Evolutionary conservation across 78 protist species (phyloP).

Genomic region (Isochrysis galbana): DNA sequence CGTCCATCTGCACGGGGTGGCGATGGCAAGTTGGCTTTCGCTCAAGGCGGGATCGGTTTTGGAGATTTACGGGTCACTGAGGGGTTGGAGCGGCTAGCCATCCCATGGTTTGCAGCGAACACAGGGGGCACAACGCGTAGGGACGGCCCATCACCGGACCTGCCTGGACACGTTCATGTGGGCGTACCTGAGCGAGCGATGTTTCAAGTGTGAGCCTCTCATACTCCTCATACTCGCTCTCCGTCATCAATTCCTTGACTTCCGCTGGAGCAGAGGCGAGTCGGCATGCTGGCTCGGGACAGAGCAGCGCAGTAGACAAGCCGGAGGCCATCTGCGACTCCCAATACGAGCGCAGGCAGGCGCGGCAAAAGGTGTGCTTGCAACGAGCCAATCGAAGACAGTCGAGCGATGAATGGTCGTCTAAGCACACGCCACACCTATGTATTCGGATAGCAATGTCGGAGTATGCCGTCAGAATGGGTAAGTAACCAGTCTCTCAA

Average conservation of each 20-base stretch:
- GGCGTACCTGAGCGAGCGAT: background rate
- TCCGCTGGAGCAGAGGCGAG: background rate
- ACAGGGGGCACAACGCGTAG: too few relatives aligned
- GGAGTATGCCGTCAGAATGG: too few relatives aligned
- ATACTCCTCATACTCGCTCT: background rate
- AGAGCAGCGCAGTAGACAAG: background rate
- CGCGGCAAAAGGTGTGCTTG: background rate
- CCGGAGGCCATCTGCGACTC: background rate
- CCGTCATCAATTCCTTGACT: background rate
- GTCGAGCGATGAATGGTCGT: background rate
- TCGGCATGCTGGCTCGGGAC: background rate
- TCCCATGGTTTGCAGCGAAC: too few relatives aligned
- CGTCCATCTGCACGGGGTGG: too few relatives aligned
- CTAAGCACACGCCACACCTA: slow-evolving; percentile 23
- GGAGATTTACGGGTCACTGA: too few relatives aligned
- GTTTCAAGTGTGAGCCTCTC: background rate
- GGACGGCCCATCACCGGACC: too few relatives aligned
- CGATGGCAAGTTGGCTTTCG: too few relatives aligned
- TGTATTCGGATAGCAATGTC: too few relatives aligned
- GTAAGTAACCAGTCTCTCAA: too few relatives aligned
- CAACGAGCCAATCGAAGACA: background rate
- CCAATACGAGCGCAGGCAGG: background rate
- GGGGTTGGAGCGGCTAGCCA: too few relatives aligned
- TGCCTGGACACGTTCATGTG: too few relatives aligned
- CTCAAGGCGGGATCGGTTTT: too few relatives aligned